Conservation (phyloP, 1,284 basidiomycete genomes). For the Apiotrichum sp. region DNA sequence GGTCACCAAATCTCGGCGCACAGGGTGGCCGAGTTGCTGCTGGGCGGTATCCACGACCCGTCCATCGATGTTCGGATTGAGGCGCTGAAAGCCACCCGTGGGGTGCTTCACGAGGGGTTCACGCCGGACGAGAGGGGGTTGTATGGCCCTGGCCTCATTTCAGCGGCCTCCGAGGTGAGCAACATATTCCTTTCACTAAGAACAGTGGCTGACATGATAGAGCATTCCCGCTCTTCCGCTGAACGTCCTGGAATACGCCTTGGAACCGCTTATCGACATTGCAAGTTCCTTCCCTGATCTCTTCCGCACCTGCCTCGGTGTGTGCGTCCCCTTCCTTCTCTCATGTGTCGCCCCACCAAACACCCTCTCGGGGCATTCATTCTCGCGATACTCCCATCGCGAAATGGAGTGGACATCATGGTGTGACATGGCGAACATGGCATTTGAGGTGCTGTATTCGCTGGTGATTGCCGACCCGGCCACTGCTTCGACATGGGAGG, state of each 20-base stretch:
- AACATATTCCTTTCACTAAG: no score
- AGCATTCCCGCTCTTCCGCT: conserved; percentile 22
- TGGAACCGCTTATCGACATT: conserved; percentile 65
- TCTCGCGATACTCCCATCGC: conserved; percentile 27
- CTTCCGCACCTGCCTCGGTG: conserved; percentile 58
- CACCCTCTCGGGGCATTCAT: conserved; percentile 17
- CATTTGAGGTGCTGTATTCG: conserved; percentile 38
- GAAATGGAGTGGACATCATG: conserved; percentile 58
- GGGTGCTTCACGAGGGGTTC: conserved; percentile 30
- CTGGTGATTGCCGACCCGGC: conserved; percentile 29
- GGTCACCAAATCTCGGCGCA: conserved; percentile 23
- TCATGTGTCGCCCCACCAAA: conserved; percentile 30
- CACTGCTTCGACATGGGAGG: conserved; percentile 24
- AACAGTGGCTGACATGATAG: background rate
- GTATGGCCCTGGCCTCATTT: conserved; percentile 25
- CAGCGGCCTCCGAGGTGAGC: conserved; percentile 29
- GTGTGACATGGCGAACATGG: conserved; percentile 60
- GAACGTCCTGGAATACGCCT: conserved; percentile 32
- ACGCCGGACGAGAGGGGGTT: conserved; percentile 25
- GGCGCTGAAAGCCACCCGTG: conserved; percentile 36
- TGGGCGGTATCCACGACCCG: conserved; percentile 35
- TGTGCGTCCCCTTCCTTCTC: conserved; percentile 57
- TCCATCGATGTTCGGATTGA: conserved; percentile 38
- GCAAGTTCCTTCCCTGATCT: conserved; percentile 62
- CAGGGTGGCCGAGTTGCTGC: conserved; percentile 31